Evolutionary conservation across 768 basidiomycete genomes (phyloP).

Genomic region (Agaricus sinodeliciosus): DNA sequence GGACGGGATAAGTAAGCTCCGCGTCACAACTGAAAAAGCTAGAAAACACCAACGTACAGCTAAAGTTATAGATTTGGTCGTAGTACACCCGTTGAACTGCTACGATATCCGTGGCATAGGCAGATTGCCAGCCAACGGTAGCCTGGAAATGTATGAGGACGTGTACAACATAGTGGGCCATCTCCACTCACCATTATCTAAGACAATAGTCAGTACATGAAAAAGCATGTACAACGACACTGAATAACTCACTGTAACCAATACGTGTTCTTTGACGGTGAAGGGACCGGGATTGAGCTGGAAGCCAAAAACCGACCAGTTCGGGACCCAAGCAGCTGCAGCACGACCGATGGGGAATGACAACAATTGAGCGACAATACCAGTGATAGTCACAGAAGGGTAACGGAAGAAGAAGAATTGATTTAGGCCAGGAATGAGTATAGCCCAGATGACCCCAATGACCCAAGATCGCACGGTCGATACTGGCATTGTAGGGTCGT

Average conservation of each 20-base stretch:
- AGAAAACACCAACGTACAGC: slow-evolving; percentile 30
- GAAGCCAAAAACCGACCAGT: slow-evolving; percentile 49
- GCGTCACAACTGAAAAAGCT: background rate
- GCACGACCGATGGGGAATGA: slow-evolving; percentile 63
- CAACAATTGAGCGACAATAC: slow-evolving; percentile 62
- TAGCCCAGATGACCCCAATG: slow-evolving; percentile 46
- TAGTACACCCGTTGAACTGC: slow-evolving; percentile 67
- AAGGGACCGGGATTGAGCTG: slow-evolving; percentile 72
- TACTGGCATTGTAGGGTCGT: slow-evolving; percentile 53
- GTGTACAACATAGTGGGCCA: slow-evolving; percentile 1
- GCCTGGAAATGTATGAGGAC: slow-evolving; percentile 25
- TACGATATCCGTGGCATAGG: slow-evolving; percentile 68
- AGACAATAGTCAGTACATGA: background rate
- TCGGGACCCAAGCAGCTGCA: slow-evolving; percentile 48
- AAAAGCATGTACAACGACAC: background rate
- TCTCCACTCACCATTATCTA: slow-evolving; percentile 31
- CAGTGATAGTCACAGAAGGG: slow-evolving; percentile 29
- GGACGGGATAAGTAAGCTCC: background rate
- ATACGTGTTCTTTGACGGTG: slow-evolving; percentile 71
- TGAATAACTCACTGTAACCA: slow-evolving; percentile 35
- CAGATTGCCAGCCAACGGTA: slow-evolving; percentile 49
- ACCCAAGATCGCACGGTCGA: slow-evolving; percentile 47
- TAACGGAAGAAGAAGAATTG: slow-evolving; percentile 52
- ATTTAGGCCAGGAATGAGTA: slow-evolving; percentile 49
- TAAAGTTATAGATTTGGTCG: slow-evolving; percentile 51